Evolutionary conservation across 1,139 yeast genomes (phyloP), one percentile per base, ranked within the genome.

Genomic region (Tardiomyces depauwii): DNA sequence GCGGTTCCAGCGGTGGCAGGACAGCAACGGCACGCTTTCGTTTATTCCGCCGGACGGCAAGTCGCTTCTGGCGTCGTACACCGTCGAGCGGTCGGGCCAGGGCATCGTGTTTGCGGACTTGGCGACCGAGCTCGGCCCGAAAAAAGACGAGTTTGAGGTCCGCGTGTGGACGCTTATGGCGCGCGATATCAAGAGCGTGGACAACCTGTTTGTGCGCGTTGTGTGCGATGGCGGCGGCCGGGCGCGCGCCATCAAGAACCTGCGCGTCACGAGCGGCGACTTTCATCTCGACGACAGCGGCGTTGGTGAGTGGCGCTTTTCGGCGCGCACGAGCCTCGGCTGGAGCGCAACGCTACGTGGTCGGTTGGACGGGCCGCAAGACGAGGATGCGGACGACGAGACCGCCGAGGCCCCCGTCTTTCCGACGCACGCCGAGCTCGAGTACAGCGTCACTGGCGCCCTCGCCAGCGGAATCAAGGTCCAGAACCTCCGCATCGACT

Each of bases 11-110:
- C 53, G 48, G 30, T 66, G 68, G 65, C 43, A 52, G 13, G 50
- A 51, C 38, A 49, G 47, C 14, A 64, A 64, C 2, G 65, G 63
- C 13, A 55, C 67, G 0, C 59, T 88, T 40, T 70, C 78, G 14
- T 86, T 89, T 57, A 73, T 84, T 18, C 98, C 98, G 2, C 95
- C 97, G 0, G 96, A 91, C 62, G 97, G 95, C 3, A 73, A 70
- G 51, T 77, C 80, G 40, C 70, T 74, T 4, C 62, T 91, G 18
- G 74, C 82, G 73, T 67, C 75, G 21, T 91, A 91, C 59, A 70
- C 75, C 6, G 62, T 84, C 30, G 85, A 84, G 49, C 61, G 76
- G 39, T 47, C 56, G 58, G 57, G 60, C 43, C 54, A 74, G 18
- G 93, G 91, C 0, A 59, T 79, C 10, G 72, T 87, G 2, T 72